phyloP scores from a whole-genome alignment of 164 flowering plant genomes.

The Brasenia schreberi region DNA sequence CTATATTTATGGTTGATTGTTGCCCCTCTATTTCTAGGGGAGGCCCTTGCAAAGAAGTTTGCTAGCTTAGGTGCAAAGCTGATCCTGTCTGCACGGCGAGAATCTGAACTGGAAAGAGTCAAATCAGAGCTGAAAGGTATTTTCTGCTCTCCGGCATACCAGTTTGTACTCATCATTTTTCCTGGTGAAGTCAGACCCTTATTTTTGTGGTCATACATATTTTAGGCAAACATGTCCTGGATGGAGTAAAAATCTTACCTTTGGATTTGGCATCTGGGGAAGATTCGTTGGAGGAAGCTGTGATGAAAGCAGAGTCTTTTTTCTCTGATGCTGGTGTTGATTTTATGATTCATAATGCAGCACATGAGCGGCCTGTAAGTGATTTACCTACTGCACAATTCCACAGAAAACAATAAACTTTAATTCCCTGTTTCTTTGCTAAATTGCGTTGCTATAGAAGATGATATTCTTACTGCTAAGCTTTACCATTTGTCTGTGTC shows the following conservation, averaged over 20 bases:
- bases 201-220: neutral
- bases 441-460: too few relatives aligned
- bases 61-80: conserved; percentile 82
- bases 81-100: conserved; percentile 78
- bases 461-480: too few relatives aligned
- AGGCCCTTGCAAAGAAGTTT: conserved; percentile 75
- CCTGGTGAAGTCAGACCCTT: neutral
- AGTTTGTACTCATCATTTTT: too few relatives aligned
- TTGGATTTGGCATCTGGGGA: conserved; percentile 76
- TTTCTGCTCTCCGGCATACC: neutral
- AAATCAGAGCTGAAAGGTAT: conserved; percentile 59
- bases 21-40: conserved; percentile 33
- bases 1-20: neutral
- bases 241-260: conserved; percentile 64
- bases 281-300: conserved; percentile 50
- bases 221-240: conserved; percentile 81
- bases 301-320: conserved; percentile 65
- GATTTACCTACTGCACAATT: neutral
- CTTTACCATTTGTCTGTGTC: too few relatives aligned
- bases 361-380: conserved; percentile 90
- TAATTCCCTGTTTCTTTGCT: too few relatives aligned
- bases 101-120: conserved; percentile 69
- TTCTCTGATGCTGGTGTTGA: conserved; percentile 72
- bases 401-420: too few relatives aligned
- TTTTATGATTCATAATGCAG: conserved; percentile 92